Base-by-base conservation (phyloP, 805 yeast species). In the Lipomyces kockii region DNA sequence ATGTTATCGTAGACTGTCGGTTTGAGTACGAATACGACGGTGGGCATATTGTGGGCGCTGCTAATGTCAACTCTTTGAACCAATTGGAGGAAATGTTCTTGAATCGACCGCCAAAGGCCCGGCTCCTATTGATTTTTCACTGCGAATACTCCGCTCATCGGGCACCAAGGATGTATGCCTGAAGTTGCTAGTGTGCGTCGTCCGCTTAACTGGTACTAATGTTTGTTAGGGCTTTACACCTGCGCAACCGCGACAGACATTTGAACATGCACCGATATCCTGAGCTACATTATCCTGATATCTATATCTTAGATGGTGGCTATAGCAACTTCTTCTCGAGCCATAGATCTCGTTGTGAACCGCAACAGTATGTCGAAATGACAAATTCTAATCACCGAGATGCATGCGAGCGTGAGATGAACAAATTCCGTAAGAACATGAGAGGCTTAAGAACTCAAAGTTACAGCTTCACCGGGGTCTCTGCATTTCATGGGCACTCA, bases 101-200 rank as follows among this genome's bases (percentile, higher is more conserved):
- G 29, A 73, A 72, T 20, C 63, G 80, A 8, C 72, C 72, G 12
- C 67, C 69, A 35, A 72, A 73, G 27, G 75, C 73, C 53, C 82
- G 80, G 22, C 82, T 82, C 25, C 80, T 95, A 64, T 77, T 94
- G 6, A 83, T 95, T 11, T 94, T 95, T 81, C 98, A 95, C 78
- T 95, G 99, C 79, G 99, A 95, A 79, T 94, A 92, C 77, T 89
- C 96, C 51, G 86, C 96, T 5, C 91, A 89, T 76, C 83, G 99
- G 67, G 97, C 98, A n/a, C 99, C 99, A 3, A 81, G 89, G 59
- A 86, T 95, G 89, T 66, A 27, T 12, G 63, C 29, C 11, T 25
- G 9, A 27, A 3, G 34, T 20, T 20, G 43, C n/a, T 9, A 12
- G 17, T 12, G 29, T 20, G 43, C 11, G 8, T 5, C 9, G 37